Conservation (phyloP, 495 filamentous ascomycete genomes). For the Aspergillus conjunctus region DNA sequence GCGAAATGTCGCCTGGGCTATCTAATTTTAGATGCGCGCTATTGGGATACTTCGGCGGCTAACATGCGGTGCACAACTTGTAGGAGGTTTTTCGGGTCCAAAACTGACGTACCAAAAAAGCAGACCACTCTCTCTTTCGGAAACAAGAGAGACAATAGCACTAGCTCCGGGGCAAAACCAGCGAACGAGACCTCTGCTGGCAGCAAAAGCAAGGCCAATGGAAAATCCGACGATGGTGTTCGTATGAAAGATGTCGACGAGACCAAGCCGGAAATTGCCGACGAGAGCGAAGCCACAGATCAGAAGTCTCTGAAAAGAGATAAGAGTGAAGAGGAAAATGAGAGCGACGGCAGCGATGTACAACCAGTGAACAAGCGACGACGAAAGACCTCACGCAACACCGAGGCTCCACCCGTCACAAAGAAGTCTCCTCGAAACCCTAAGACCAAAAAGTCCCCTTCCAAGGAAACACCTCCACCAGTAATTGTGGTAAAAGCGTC, state of each 20-base stretch:
- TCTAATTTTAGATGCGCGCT: neutral
- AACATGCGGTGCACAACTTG: neutral
- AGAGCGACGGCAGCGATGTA: slow-evolving; percentile 54
- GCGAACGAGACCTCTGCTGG: slow-evolving; percentile 14
- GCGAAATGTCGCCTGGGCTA: slow-evolving; percentile 8
- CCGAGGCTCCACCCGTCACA: slow-evolving; percentile 19
- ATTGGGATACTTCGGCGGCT: neutral
- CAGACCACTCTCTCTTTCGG: slow-evolving; percentile 76
- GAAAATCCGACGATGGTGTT: slow-evolving; percentile 46
- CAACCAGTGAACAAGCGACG: slow-evolving; percentile 52
- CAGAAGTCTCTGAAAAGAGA: slow-evolving; percentile 41
- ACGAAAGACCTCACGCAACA: slow-evolving; percentile 30
- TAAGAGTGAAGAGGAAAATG: slow-evolving; percentile 39
- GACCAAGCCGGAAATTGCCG: slow-evolving; percentile 19
- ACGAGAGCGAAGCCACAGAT: slow-evolving; percentile 31
- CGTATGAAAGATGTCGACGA: slow-evolving; percentile 34
- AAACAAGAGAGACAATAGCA: slow-evolving; percentile 35
- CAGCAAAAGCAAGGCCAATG: slow-evolving; percentile 27
- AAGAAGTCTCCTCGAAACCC: slow-evolving; percentile 32
- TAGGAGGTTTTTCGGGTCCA: slow-evolving; percentile 51
- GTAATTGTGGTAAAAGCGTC: slow-evolving; percentile 37
- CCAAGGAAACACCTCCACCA: slow-evolving; percentile 28
- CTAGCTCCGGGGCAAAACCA: slow-evolving; percentile 25
- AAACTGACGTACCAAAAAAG: slow-evolving; percentile 55
- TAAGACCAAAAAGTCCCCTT: slow-evolving; percentile 22